A percentile compares a stretch with the other conserved stretches of the same genome.
Conservation (phyloP, 164 flowering plant species). For the Annona squamosa region DNA sequence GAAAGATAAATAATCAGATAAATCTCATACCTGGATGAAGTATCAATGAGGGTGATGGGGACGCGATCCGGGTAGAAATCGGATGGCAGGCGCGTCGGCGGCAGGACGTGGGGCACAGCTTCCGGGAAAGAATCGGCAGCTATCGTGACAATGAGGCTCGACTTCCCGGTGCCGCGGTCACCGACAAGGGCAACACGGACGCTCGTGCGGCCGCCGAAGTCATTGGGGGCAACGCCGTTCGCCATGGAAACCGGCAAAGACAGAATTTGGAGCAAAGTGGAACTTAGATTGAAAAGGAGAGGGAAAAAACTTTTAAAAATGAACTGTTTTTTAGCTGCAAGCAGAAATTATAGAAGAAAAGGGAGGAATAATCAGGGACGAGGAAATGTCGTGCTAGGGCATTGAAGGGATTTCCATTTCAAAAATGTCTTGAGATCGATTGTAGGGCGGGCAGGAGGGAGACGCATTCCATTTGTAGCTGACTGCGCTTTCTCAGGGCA, state of each 20-base stretch:
- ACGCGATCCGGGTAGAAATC: constrained; percentile 72
- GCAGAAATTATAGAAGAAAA: not conserved
- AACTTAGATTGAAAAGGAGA: not conserved
- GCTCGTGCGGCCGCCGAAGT: constrained; percentile 23
- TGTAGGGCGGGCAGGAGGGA: no score
- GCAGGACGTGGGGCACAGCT: constrained; percentile 52
- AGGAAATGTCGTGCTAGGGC: no score
- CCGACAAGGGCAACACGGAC: constrained; percentile 80
- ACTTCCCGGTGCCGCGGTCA: constrained; percentile 75
- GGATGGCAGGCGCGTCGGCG: constrained; percentile 70
- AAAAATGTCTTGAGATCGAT: no score
- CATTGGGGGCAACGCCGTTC: constrained; percentile 16
- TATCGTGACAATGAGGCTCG: constrained; percentile 61
- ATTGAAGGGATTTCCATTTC: no score
- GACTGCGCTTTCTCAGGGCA: no score
- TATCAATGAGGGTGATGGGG: constrained; percentile 73
- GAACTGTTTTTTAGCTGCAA: no score
- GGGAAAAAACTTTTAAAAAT: not conserved
- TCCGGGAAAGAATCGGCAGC: constrained; percentile 64
- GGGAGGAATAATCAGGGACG: not conserved
- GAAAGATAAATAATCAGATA: no score
- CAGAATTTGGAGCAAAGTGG: not conserved
- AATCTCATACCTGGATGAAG: constrained; percentile 53
- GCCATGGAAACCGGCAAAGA: constrained; percentile 37
- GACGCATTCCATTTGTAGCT: no score